Conservation (phyloP, 2,329 filamentous ascomycete genomes). For the Pseudogymnoascus sp. region DNA sequence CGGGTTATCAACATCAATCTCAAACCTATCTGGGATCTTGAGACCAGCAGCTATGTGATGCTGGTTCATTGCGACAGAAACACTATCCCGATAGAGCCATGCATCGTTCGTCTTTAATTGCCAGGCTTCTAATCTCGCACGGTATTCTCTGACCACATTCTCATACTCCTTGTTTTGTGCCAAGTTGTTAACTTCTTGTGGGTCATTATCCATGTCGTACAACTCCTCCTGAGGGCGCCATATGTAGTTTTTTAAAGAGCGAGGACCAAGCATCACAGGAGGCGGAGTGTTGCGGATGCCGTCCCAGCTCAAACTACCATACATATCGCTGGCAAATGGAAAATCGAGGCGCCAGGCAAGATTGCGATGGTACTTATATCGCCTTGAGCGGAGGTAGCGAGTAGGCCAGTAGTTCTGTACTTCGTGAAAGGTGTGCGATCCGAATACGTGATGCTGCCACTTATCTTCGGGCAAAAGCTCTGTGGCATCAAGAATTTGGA, state of each 20-base stretch:
- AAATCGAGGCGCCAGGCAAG: slow-evolving; percentile 42
- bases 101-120: slow-evolving; percentile 11
- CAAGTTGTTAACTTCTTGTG: slow-evolving; percentile 38
- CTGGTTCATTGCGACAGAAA: slow-evolving; percentile 9
- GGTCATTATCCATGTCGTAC: slow-evolving; percentile 38
- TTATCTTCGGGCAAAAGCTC: slow-evolving; percentile 13
- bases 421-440: slow-evolving; percentile 45
- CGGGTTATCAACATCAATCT: slow-evolving; percentile 13
- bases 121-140: slow-evolving; percentile 12
- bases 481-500: slow-evolving; percentile 27
- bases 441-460: slow-evolving; percentile 34
- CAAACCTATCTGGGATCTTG: slow-evolving; percentile 11
- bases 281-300: slow-evolving; percentile 28
- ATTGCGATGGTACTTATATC: slow-evolving; percentile 44
- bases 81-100: slow-evolving; percentile 15
- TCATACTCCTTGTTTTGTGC: slow-evolving; percentile 28
- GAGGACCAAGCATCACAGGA: slow-evolving; percentile 31
- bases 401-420: slow-evolving; percentile 44
- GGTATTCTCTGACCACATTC: slow-evolving; percentile 27
- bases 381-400: slow-evolving; percentile 34
- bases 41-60: slow-evolving; percentile 13
- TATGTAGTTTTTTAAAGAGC: slow-evolving; percentile 35
- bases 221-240: slow-evolving; percentile 37
- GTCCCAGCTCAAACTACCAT: slow-evolving; percentile 36
- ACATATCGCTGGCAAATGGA: slow-evolving; percentile 39